Percentiles rank a stretch among this genome's conserved stretches.
Evolutionary conservation across 1,284 basidiomycete species (phyloP).

Genomic region (Afroboletus lepidellus): DNA sequence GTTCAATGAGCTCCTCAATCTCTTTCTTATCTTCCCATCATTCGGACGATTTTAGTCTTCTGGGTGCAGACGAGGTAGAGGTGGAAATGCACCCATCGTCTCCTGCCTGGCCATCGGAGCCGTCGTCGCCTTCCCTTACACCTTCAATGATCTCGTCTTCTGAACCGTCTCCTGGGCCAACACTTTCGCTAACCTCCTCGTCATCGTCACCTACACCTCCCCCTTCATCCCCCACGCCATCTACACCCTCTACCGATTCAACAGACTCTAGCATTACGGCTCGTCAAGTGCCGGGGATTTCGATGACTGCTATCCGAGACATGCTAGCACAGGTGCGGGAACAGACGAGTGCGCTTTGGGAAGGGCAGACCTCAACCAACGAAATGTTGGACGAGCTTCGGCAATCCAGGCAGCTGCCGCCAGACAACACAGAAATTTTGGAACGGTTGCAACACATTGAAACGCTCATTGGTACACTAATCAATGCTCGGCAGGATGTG

Average conservation of each 20-base stretch:
- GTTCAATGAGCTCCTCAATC: constrained; percentile 48
- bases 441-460: constrained; percentile 43
- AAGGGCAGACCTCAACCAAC: constrained; percentile 58
- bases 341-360: constrained; percentile 50
- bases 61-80: constrained; percentile 37
- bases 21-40: constrained; percentile 75
- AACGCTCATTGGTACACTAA: constrained; percentile 39
- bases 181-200: constrained; percentile 33
- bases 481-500: constrained; percentile 7
- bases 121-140: constrained; percentile 33
- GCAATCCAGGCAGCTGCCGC: constrained; percentile 19
- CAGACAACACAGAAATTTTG: constrained; percentile 37
- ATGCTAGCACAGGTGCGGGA: constrained; percentile 50
- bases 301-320: constrained; percentile 42
- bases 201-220: constrained; percentile 35
- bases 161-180: constrained; percentile 31
- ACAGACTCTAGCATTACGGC: constrained; percentile 44
- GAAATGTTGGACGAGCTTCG: constrained; percentile 47
- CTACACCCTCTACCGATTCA: constrained; percentile 33
- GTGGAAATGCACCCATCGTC: constrained; percentile 21
- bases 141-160: constrained; percentile 36
- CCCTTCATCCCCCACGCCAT: constrained; percentile 37
- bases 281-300: constrained; percentile 36
- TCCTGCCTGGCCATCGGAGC: constrained; percentile 32
- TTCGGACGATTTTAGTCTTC: constrained; percentile 61